Percentiles rank a stretch among this genome's conserved stretches.
Conservation (phyloP, 2,329 filamentous ascomycete genomes). For the Aspergillus udagawae region DNA sequence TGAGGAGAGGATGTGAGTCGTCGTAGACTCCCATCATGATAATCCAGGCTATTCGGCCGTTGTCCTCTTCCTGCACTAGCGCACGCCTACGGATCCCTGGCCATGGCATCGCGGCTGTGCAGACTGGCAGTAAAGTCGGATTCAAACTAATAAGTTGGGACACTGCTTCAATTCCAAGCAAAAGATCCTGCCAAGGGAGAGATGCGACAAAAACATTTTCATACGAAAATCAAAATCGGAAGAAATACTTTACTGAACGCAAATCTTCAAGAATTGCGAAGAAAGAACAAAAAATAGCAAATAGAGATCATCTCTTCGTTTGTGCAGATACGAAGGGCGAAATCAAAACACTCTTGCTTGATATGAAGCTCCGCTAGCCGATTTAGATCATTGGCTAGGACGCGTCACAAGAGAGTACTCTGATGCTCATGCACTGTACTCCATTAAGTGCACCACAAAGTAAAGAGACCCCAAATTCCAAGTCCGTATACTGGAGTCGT, state of each 20-base stretch:
- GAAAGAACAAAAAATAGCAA: too few species aligned
- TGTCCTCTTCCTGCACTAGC: constrained; percentile 5
- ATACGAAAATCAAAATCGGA: too few species aligned
- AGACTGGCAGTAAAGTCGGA: neutral
- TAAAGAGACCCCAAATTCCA: neutral
- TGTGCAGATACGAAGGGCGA: neutral
- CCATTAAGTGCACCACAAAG: too few species aligned
- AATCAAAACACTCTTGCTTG: neutral
- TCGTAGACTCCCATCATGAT: neutral
- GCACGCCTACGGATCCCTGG: constrained; percentile 14
- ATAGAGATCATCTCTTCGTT: too few species aligned
- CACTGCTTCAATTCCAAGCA: neutral
- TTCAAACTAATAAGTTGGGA: neutral
- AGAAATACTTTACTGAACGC: too few species aligned
- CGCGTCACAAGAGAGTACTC: neutral
- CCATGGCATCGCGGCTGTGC: constrained; percentile 8
- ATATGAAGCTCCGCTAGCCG: neutral
- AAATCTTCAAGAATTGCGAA: too few species aligned
- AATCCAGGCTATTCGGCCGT: neutral
- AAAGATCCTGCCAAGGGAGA: neutral
- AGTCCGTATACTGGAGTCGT: neutral
- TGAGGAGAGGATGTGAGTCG: neutral
- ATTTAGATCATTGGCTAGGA: neutral
- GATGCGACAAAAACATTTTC: neutral
- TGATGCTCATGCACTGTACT: too few species aligned